These are phyloP conservation scores for Linanthus parryae DNA, from an alignment of 148 eudicot genomes.

Conservation along the genomic window DNA sequence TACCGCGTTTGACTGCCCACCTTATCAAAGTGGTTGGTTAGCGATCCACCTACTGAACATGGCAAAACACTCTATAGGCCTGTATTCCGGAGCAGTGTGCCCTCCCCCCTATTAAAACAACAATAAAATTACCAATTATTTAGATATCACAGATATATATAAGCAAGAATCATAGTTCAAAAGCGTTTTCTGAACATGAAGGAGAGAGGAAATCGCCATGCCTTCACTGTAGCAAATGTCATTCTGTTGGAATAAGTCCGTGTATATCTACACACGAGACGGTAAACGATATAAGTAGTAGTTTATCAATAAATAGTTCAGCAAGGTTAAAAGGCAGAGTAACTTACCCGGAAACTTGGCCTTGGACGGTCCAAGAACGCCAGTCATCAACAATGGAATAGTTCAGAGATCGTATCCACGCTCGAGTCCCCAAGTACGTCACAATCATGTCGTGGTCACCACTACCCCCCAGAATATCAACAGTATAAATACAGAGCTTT, in stretches of 20 bases:
- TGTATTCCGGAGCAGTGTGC: too few relatives aligned
- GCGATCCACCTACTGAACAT: too few relatives aligned
- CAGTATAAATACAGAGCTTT: not conserved
- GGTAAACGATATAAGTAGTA: not conserved
- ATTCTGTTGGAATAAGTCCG: not conserved
- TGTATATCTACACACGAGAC: not conserved
- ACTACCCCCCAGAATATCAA: slow-evolving; percentile 7
- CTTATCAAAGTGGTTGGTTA: too few relatives aligned
- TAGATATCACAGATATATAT: too few relatives aligned
- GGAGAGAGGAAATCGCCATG: not conserved
- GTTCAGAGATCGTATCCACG: slow-evolving; percentile 24
- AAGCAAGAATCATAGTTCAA: too few relatives aligned
- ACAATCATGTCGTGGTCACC: slow-evolving; percentile 34
- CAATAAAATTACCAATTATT: too few relatives aligned
- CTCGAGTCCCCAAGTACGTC: slow-evolving; percentile 21
- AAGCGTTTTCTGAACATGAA: too few relatives aligned
- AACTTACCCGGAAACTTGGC: slow-evolving; percentile 34
- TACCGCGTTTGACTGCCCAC: too few relatives aligned
- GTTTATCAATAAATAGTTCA: not conserved
- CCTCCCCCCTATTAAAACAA: too few relatives aligned
- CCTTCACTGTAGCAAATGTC: not conserved
- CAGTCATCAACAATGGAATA: slow-evolving; percentile 23
- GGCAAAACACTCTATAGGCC: too few relatives aligned
- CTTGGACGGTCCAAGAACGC: slow-evolving; percentile 29
- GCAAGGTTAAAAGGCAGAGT: not conserved